Base-by-base conservation (phyloP, 75 land plant species). In the Gnetum montanum region DNA sequence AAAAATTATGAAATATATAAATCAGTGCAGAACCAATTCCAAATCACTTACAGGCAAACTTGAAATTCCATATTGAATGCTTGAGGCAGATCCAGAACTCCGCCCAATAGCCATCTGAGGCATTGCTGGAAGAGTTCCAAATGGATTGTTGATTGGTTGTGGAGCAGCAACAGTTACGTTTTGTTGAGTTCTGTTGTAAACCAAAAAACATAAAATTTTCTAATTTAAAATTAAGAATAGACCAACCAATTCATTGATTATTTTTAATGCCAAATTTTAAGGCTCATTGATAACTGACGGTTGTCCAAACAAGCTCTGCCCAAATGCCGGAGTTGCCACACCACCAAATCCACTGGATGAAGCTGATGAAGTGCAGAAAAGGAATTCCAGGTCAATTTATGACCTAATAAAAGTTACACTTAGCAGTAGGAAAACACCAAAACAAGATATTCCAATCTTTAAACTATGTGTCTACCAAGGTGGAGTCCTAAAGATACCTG, bases 61-160 rank as follows among this genome's bases (percentile, higher is more conserved):
- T 34, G 96, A 94, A 34, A 94, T 94, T 45, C 98, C 98, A 90
- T 94, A 94, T 51, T 94, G 96, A 43, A 94, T 59, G 24, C 96
- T 80, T 22, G 98, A 78, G 44, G 85, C 63, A 41, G 91, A 65
- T 31, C 95, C 90, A 26, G 72, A 54, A 36, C 67, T 56, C 6
- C 85, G 87, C 37, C 88, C 88, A 75, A 94, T 89, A 12, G 90
- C 78, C 68, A 94, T 78, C 54, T 88, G 95, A 38, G 98, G 98
- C 82, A 94, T 82, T 25, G 96, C 82, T 31, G 98, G 98, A 8
- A 94, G 73, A 18, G 87, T 82, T 44, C 98, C 98, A 83, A 82
- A 94, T 8, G 98, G 98, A 62, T 78, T 85, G 45, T 65, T 66
- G 19, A 82, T 71, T 15, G 90, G 66, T 3, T 59, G 30, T 13